Evolutionary conservation across 305 asterid species (phyloP).

Genomic region (Fraxinus albicans): DNA sequence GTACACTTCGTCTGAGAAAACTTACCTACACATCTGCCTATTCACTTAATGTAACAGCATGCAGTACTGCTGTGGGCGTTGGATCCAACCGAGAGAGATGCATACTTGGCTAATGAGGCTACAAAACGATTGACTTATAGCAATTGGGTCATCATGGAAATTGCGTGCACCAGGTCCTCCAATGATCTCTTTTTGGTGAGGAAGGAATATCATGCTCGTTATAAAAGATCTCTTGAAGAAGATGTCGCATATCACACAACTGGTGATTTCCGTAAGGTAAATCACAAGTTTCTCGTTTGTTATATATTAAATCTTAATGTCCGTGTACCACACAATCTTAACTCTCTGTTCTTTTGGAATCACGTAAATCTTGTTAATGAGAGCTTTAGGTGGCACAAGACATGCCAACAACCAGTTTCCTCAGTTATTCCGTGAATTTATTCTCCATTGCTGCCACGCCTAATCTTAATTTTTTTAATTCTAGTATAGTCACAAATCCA

Average conservation of each 20-base stretch:
- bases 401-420: neutral
- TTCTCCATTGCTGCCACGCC: neutral
- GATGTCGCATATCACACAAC: conserved; percentile 76
- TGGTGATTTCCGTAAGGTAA: conserved; percentile 80
- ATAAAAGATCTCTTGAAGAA: conserved; percentile 82
- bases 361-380: neutral
- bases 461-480: neutral
- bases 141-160: conserved; percentile 70
- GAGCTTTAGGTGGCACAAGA: neutral
- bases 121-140: conserved; percentile 53
- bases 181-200: conserved; percentile 59
- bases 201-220: conserved; percentile 60
- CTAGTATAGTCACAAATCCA: neutral
- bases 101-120: conserved; percentile 65
- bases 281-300: neutral
- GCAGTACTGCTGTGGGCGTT: conserved; percentile 66
- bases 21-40: neutral
- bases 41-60: conserved; percentile 38
- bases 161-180: conserved; percentile 76
- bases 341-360: neutral
- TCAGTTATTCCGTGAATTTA: neutral
- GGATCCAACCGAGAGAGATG: conserved; percentile 77
- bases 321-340: neutral
- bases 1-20: neutral
- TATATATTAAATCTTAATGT: neutral